Conservation (phyloP, 2,329 filamentous ascomycete genomes). For the Thelonectria blattea region DNA sequence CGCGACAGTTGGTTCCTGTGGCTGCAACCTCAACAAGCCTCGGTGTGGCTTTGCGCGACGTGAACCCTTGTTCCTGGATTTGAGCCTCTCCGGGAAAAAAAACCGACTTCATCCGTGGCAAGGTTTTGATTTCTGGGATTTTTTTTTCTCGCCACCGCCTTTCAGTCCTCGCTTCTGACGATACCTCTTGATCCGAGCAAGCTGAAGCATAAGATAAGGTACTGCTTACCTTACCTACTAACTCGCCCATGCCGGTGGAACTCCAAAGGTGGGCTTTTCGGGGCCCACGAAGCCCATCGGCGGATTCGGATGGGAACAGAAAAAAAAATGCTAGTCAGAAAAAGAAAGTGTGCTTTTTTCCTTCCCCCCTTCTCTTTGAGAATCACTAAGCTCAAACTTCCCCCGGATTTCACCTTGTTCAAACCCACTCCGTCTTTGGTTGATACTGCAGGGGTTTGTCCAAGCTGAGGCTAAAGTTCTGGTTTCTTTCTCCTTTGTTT, state of each 20-base stretch:
- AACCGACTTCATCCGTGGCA: no score
- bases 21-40: neutral
- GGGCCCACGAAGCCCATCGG: neutral
- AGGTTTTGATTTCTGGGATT: neutral
- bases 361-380: neutral
- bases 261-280: neutral
- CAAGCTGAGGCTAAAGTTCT: neutral
- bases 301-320: neutral
- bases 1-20: neutral
- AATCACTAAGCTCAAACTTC: neutral
- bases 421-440: neutral
- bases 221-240: no score
- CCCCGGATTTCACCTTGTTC: neutral
- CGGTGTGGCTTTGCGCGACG: conserved; percentile 4
- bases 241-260: neutral
- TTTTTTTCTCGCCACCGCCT: neutral
- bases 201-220: no score
- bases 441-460: no score
- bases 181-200: no score
- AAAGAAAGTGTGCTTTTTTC: neutral
- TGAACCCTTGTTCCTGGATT: neutral
- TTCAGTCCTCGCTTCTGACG: neutral
- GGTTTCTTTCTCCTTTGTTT: neutral
- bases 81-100: neutral
- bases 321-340: neutral